Percentiles rank a stretch among this genome's conserved stretches.
Conservation (phyloP, 352 stramenopile genomes). For the Pythium myriotylum region DNA sequence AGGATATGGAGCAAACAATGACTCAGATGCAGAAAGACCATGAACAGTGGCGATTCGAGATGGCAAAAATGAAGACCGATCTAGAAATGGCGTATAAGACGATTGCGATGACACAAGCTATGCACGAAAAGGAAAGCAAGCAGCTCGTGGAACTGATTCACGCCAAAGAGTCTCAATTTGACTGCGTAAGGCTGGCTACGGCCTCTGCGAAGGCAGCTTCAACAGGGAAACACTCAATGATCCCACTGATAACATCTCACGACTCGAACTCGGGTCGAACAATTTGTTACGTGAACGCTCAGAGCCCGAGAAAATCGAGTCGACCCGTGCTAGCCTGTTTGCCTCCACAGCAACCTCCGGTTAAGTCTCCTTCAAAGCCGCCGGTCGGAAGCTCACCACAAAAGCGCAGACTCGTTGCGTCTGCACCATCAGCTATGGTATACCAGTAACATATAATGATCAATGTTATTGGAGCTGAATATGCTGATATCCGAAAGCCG, state of each 20-base stretch:
- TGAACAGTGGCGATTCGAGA: slow-evolving; percentile 41
- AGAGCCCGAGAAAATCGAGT: not conserved
- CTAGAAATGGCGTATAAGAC: slow-evolving; percentile 41
- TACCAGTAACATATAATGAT: too few relatives aligned
- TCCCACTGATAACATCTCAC: slow-evolving; percentile 22
- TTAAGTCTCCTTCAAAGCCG: not conserved
- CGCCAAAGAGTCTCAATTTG: slow-evolving; percentile 42
- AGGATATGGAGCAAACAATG: slow-evolving; percentile 31
- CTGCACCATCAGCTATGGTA: not conserved
- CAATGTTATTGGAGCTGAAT: too few relatives aligned
- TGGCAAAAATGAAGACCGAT: slow-evolving; percentile 33
- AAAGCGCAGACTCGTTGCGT: not conserved
- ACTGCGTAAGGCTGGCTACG: slow-evolving; percentile 36
- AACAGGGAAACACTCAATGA: not conserved
- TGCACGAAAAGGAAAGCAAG: slow-evolving; percentile 73
- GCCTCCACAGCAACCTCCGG: not conserved
- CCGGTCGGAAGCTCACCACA: not conserved
- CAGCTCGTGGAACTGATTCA: slow-evolving; percentile 53
- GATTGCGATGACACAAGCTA: slow-evolving; percentile 53
- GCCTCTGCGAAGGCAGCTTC: not conserved
- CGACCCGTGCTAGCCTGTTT: slow-evolving; percentile 4
- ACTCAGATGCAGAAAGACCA: slow-evolving; percentile 34
- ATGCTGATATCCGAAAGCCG: too few relatives aligned
- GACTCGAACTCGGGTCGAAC: slow-evolving; percentile 48
- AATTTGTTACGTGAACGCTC: slow-evolving; percentile 28